Percentiles rank a stretch among this genome's conserved stretches.
These are phyloP conservation scores for Melaleuca quinquenervia DNA, from an alignment of 345 rosid genomes.

Conservation along the genomic window DNA sequence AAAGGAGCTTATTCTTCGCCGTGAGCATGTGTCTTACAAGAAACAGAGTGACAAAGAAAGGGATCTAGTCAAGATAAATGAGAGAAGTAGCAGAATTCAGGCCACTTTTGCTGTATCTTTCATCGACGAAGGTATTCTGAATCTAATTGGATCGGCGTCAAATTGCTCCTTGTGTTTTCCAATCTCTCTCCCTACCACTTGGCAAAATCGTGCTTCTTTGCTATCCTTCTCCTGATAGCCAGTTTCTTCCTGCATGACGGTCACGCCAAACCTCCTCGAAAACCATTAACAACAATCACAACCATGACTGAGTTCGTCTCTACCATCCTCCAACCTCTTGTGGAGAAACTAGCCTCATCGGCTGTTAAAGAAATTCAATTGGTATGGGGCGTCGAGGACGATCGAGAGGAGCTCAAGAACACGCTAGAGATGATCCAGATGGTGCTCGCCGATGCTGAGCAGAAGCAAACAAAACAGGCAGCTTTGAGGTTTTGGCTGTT, in stretches of 20 bases:
- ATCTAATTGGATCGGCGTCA: too few species aligned
- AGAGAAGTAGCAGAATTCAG: neutral
- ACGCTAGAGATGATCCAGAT: neutral
- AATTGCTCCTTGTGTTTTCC: neutral
- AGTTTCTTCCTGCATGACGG: neutral
- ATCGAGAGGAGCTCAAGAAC: neutral
- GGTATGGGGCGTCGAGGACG: neutral
- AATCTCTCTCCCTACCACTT: neutral
- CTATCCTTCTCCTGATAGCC: neutral
- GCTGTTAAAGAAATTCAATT: too few species aligned
- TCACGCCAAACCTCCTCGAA: neutral
- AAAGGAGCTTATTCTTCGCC: neutral
- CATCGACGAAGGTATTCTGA: neutral
- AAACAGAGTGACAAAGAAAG: neutral
- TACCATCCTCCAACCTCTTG: too few species aligned
- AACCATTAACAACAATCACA: neutral
- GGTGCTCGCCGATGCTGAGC: constrained; percentile 5
- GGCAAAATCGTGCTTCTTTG: neutral
- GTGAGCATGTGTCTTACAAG: neutral
- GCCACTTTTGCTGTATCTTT: neutral
- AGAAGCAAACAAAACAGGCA: neutral
- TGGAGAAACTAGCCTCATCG: too few species aligned
- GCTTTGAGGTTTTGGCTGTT: neutral
- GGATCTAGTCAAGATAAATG: neutral
- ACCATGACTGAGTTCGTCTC: neutral